phyloP scores from a whole-genome alignment of 306 rosid species.

The Casuarina equisetifolia region DNA sequence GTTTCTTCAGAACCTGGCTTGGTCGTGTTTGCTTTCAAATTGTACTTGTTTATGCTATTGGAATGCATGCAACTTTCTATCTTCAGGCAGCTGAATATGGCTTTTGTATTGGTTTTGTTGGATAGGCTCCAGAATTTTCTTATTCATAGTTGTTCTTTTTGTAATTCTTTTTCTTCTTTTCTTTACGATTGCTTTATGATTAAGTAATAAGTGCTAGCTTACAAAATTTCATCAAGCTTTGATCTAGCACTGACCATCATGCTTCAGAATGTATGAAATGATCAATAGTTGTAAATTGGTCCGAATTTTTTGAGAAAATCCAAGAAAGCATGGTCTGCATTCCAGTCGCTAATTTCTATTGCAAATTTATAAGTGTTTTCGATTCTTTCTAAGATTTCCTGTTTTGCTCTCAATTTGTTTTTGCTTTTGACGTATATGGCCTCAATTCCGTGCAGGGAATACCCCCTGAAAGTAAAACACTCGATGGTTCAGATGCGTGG shows the following conservation, averaged over 20 bases:
- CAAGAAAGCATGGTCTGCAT: background rate
- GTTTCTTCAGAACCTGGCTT: background rate
- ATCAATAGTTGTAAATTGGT: background rate
- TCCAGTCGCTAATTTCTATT: slow-evolving; percentile 9
- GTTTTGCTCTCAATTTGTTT: background rate
- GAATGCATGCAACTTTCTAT: background rate
- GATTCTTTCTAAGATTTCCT: background rate
- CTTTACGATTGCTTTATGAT: background rate
- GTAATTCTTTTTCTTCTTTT: background rate
- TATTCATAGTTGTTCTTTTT: background rate
- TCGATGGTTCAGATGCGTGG: slow-evolving; percentile 72
- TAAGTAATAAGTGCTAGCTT: background rate
- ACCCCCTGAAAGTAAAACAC: slow-evolving; percentile 62
- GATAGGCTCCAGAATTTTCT: background rate
- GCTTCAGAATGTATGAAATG: background rate
- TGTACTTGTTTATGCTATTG: background rate
- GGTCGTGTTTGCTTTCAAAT: background rate
- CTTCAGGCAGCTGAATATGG: background rate
- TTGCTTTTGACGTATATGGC: background rate
- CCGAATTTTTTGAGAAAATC: background rate
- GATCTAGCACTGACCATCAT: background rate
- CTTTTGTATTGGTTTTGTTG: background rate
- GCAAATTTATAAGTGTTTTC: slow-evolving; percentile 20
- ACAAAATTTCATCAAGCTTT: background rate
- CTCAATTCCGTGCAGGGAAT: slow-evolving; percentile 56